Conservation (phyloP, 2,329 filamentous ascomycete genomes). For the Graphilbum sp. region DNA sequence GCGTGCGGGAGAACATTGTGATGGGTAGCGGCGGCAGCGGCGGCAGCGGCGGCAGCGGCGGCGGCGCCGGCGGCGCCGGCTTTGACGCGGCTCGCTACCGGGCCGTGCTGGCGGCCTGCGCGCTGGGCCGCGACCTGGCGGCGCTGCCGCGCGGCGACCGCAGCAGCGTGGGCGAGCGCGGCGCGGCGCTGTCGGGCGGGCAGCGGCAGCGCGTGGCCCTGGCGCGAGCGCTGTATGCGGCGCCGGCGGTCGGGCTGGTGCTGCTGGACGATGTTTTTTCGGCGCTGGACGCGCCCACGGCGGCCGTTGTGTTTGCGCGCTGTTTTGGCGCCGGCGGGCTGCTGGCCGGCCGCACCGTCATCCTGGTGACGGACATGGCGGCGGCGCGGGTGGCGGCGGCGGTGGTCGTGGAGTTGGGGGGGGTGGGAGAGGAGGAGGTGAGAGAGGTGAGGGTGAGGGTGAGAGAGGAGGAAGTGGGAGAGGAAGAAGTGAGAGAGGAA, state of each 20-base stretch:
- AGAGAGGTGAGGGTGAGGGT: no score
- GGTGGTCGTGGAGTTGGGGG: constrained; percentile 49
- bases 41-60: no score
- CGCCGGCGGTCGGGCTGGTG: constrained; percentile 58
- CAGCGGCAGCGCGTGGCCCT: constrained; percentile 90
- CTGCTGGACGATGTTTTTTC: constrained; percentile 83
- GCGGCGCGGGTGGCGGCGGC: constrained; percentile 60
- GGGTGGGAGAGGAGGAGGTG: constrained; percentile 23
- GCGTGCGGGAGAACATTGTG: constrained; percentile 25
- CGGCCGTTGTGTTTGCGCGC: constrained; percentile 17
- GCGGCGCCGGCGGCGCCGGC: constrained; percentile 29
- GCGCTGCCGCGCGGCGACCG: constrained; percentile 77
- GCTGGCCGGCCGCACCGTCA: constrained; percentile 53
- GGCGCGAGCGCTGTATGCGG: constrained; percentile 75
- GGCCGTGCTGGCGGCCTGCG: constrained; percentile 69
- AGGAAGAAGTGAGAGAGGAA: no score
- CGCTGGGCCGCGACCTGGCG: constrained; percentile 71
- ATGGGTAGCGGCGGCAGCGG: no score
- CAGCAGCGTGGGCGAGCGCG: constrained; percentile 82
- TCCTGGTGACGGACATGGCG: constrained; percentile 66
- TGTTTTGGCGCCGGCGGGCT: constrained; percentile 47
- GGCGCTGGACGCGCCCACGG: constrained; percentile 67
- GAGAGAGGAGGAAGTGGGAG: no score
- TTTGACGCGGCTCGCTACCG: constrained; percentile 58
- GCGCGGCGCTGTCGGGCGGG: constrained; percentile 79